Base-by-base conservation (phyloP, 177 flowering plant genomes). In the Vitis hybrid region DNA sequence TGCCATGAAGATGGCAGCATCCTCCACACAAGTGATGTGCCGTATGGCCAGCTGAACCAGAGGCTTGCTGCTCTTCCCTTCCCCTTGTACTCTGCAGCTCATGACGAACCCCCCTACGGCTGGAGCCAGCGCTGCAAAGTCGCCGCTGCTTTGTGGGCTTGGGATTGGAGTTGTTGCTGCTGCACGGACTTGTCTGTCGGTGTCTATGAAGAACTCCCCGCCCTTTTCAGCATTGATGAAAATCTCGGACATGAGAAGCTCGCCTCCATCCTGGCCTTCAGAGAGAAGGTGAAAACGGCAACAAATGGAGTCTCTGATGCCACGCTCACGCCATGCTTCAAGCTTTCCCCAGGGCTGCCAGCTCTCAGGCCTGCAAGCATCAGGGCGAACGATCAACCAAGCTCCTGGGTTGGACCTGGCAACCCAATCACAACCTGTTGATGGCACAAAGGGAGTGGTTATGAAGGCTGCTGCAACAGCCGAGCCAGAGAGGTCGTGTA, bases 281-380 rank as follows among this genome's bases (percentile, higher is more conserved):
- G 92, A 81, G 12, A 89, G 76, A 15, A 89, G 88, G 72, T 84
- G 92, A 61, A 93, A 87, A 14, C 93, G 78, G 66, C 87, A 88
- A 79, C 94, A 87, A 7, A 93, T 70, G 10, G 85, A 79, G 63
- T 93, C 97, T 70, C 82, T 75, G 53, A 76, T 68, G 10, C 94
- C 94, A 55, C 82, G 80, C 67, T 91, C 97, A 26, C 98, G 97
- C 98, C 98, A 93, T 10, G 98, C 98, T 67, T 93, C 95, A 29
- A 93, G 93, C 81, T 87, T 89, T 26, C 98, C 98, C 98, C 98
- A 93, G 50, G 98, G 98, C 68, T 83, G 90, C 98, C 98, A 93
- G 77, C 92, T 85, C 20, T 87, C 94, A 8, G 87, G 76, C 63
- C 84, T 70, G 69, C 81, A 79, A 7, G 73, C 66, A 67, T 91